phyloP scores from a whole-genome alignment of 2,329 filamentous ascomycete species.

The Cadophora luteo-olivacea region DNA sequence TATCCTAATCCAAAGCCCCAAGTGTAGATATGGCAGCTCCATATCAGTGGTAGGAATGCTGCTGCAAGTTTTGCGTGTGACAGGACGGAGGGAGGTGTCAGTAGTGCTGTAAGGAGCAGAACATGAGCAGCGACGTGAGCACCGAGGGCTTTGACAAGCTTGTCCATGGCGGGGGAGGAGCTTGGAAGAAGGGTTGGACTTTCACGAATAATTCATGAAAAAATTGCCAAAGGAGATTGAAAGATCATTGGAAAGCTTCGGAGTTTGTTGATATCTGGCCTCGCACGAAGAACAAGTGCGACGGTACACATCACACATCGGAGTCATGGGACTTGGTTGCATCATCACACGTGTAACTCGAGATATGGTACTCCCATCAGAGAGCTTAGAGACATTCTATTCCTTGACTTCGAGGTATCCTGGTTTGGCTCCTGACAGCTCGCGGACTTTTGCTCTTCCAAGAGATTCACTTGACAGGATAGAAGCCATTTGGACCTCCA shows the following conservation, averaged over 20 bases:
- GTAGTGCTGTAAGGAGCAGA: slow-evolving; percentile 22
- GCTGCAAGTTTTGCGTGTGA: slow-evolving; percentile 22
- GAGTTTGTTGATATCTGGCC: slow-evolving; percentile 3
- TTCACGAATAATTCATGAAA: too few relatives aligned
- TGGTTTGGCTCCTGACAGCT: neutral
- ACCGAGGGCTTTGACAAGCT: slow-evolving; percentile 5
- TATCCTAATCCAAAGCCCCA: slow-evolving; percentile 23
- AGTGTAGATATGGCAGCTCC: slow-evolving; percentile 22
- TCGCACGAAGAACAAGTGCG: neutral
- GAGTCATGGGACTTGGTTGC: slow-evolving; percentile 1
- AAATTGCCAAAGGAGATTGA: neutral
- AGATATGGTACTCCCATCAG: too few relatives aligned
- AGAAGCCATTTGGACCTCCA: neutral
- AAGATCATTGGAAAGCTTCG: neutral
- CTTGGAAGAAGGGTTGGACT: neutral
- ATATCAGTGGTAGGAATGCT: slow-evolving; percentile 24
- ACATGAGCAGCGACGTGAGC: slow-evolving; percentile 15
- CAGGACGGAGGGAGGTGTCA: slow-evolving; percentile 26
- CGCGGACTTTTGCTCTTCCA: neutral
- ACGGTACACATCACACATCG: neutral
- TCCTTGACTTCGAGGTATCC: neutral
- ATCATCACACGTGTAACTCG: neutral
- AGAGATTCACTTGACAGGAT: neutral
- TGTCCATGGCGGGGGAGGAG: neutral
- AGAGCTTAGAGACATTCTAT: neutral